phyloP scores from a whole-genome alignment of 352 stramenopile species.

The Globisporangium iwayamae region DNA sequence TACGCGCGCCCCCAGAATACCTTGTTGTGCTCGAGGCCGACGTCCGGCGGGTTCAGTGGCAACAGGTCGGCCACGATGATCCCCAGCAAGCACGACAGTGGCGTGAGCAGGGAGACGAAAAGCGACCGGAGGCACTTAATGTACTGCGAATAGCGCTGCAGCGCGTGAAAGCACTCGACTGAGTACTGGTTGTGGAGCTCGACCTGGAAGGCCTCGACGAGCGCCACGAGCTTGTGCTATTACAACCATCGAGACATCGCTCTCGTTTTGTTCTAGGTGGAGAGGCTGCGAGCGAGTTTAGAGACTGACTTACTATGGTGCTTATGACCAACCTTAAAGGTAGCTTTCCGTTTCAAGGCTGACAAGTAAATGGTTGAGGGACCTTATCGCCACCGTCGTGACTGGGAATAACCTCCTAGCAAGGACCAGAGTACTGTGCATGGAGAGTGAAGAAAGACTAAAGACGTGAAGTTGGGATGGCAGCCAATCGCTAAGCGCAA shows the following conservation, averaged over 20 bases:
- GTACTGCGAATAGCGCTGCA: not conserved
- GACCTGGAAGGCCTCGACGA: constrained; percentile 9
- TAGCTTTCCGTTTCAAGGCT: no score
- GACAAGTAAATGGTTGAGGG: no score
- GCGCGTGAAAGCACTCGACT: constrained; percentile 7
- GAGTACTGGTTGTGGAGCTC: constrained; percentile 20
- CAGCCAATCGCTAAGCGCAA: no score
- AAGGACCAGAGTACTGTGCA: no score
- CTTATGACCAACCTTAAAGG: no score
- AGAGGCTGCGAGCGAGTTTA: no score
- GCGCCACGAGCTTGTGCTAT: not conserved
- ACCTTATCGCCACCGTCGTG: no score
- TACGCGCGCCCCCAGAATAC: constrained; percentile 12
- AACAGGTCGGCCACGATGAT: constrained; percentile 13
- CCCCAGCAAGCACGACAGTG: constrained; percentile 7
- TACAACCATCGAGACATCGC: not conserved
- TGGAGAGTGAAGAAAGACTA: no score
- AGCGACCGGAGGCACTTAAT: not conserved
- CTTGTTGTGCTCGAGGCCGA: constrained; percentile 1
- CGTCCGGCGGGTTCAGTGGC: constrained; percentile 2
- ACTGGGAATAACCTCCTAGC: no score
- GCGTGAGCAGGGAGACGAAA: constrained; percentile 13
- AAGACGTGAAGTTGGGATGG: no score
- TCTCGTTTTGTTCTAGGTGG: not conserved
- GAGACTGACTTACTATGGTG: no score